phyloP scores from a whole-genome alignment of 2,329 filamentous ascomycete genomes.

The Ophiostoma triangulosporum region DNA sequence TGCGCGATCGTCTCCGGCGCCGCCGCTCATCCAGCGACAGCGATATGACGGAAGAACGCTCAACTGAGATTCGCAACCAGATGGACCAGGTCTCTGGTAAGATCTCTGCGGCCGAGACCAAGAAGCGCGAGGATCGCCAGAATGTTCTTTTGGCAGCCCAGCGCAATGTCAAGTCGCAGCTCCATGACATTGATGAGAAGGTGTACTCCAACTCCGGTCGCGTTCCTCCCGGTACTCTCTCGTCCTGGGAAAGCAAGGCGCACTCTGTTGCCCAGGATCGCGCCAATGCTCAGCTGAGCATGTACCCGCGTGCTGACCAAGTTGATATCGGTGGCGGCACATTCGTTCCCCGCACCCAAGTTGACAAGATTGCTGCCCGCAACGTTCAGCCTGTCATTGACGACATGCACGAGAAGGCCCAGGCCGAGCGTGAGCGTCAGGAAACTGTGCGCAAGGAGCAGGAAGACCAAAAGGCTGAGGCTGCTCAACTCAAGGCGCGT shows the following conservation, averaged over 20 bases:
- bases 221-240: slow-evolving; percentile 51
- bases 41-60: slow-evolving; percentile 49
- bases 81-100: slow-evolving; percentile 34
- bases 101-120: slow-evolving; percentile 34
- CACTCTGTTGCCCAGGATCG: slow-evolving; percentile 54
- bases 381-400: slow-evolving; percentile 73
- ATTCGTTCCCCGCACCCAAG: slow-evolving; percentile 63
- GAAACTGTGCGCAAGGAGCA: slow-evolving; percentile 49
- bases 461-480: slow-evolving; percentile 32
- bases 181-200: slow-evolving; percentile 71
- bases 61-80: slow-evolving; percentile 48
- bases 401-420: slow-evolving; percentile 68
- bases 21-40: slow-evolving; percentile 54
- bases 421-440: slow-evolving; percentile 54
- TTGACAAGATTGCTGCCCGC: slow-evolving; percentile 65
- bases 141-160: slow-evolving; percentile 65
- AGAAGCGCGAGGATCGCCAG: slow-evolving; percentile 62
- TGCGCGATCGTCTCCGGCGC: slow-evolving; percentile 43
- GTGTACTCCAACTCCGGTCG: slow-evolving; percentile 66
- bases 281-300: slow-evolving; percentile 44
- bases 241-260: slow-evolving; percentile 69
- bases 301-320: slow-evolving; percentile 34
- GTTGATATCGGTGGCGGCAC: slow-evolving; percentile 67
- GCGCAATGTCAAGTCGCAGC: slow-evolving; percentile 66
- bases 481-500: slow-evolving; percentile 29